phyloP scores from a whole-genome alignment of 345 rosid species.

The Moricandia moricandioides region DNA sequence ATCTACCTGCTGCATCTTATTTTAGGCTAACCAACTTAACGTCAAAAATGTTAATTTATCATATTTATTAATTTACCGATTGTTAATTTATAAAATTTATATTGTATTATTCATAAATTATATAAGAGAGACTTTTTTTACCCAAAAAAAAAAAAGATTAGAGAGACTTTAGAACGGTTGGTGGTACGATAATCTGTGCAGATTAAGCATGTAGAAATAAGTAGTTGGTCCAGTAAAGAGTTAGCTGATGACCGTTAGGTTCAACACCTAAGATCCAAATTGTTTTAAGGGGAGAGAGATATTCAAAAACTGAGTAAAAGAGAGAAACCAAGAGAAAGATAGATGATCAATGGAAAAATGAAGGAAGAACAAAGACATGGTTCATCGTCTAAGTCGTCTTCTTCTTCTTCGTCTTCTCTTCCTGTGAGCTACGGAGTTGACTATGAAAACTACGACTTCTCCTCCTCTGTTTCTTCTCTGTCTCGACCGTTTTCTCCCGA shows the following conservation, averaged over 20 bases:
- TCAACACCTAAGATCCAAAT: slow-evolving; percentile 25
- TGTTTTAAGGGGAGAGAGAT: not conserved
- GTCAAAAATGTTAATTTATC: too few species aligned
- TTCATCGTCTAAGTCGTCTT: not conserved
- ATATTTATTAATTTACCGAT: too few species aligned
- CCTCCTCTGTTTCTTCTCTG: slow-evolving; percentile 28
- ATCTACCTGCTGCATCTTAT: too few species aligned
- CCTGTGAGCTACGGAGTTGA: slow-evolving; percentile 34
- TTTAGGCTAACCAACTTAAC: too few species aligned
- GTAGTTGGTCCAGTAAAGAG: not conserved
- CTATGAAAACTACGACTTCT: slow-evolving; percentile 25
- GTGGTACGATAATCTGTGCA: not conserved
- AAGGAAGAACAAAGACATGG: slow-evolving; percentile 11
- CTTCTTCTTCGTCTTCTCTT: slow-evolving; percentile 30
- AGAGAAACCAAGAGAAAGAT: not conserved
- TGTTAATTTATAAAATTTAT: too few species aligned
- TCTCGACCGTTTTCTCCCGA: slow-evolving; percentile 26
- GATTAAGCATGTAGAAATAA: not conserved
- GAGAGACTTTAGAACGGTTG: not conserved
- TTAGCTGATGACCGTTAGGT: slow-evolving; percentile 37
- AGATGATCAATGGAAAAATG: slow-evolving; percentile 18
- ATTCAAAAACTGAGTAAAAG: not conserved
- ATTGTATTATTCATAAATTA: too few species aligned
- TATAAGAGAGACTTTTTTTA: too few species aligned
- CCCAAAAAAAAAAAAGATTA: not conserved